Conservation (phyloP, 1,139 yeast genomes). For the Hansenula sp. region DNA sequence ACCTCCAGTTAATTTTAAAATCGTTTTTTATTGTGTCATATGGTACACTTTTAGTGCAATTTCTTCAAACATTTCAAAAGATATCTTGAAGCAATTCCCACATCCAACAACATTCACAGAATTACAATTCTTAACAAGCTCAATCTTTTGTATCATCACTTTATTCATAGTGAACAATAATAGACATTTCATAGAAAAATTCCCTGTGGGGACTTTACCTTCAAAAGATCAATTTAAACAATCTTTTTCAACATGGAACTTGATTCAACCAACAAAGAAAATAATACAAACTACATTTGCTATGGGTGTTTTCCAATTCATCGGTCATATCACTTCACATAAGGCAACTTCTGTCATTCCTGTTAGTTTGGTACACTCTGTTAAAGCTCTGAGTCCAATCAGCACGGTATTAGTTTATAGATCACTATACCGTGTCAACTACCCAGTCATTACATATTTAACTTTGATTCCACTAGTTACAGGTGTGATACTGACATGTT, state of each 20-base stretch:
- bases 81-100: conserved; percentile 62
- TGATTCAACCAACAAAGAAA: conserved; percentile 48
- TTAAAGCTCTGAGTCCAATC: conserved; percentile 85
- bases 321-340: conserved; percentile 87
- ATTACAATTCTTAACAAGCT: conserved; percentile 74
- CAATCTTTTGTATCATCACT: conserved; percentile 41
- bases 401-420: conserved; percentile 82
- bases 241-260: conserved; percentile 28
- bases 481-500: conserved; percentile 86
- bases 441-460: conserved; percentile 63
- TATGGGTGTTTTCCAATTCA: conserved; percentile 89
- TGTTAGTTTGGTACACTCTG: conserved; percentile 87
- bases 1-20: conserved; percentile 26
- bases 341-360: conserved; percentile 87
- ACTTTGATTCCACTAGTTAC: conserved; percentile 72
- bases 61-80: conserved; percentile 77
- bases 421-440: conserved; percentile 50
- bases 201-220: conserved; percentile 64
- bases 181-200: conserved; percentile 23
- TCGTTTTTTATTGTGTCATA: conserved; percentile 49
- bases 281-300: conserved; percentile 73
- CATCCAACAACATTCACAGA: conserved; percentile 86
- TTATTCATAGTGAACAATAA: conserved; percentile 16
- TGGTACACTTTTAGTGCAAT: conserved; percentile 87
- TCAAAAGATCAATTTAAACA: conserved; percentile 17